Evolutionary conservation across 805 yeast genomes (phyloP), one percentile per base, ranked within the genome.

Genomic region (Spathaspora girioi): DNA sequence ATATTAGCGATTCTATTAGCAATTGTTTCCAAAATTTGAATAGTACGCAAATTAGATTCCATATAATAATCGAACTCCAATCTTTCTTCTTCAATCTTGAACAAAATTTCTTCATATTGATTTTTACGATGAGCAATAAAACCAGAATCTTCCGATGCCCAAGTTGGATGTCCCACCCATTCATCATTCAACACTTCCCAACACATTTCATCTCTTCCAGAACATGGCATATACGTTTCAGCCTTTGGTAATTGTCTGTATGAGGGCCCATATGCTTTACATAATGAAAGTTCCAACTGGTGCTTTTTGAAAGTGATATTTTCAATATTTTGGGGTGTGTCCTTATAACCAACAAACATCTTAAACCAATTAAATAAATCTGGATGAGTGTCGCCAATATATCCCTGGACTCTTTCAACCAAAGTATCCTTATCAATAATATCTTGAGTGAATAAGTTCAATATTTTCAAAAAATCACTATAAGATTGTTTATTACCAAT

Each of bases 141-240:
- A 0, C 99, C 99, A 11, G 97, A 89, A 68, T 94, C 99, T 68
- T 94, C 99, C 0, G 98, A 93, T 3, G 98, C 99, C 99, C 99
- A 94, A n/a, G 97, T 96, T 19, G 99, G 99, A 69, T 94, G 98
- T 6, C 97, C 97, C 35, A 94, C 98, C 97, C 98, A 94, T 69
- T 93, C 98, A 67, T 94, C 99, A 68, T 94, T 94, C 60, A 94
- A 78, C 14, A 94, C 97, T 64, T 93, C 97, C 97, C 97, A 93
- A 67, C 99, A 94, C 92, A 94, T 88, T 61, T 93, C 98, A 69
- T 94, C 99, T 61, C 99, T 83, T 15, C 99, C 99, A 9, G 96
- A 88, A 61, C 98, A 93, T 19, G 98, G 97, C 96, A 91, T 91
- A 63, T 83, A 88, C 0, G 97, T 89, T 66, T 93, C 98, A 0